phyloP scores from a whole-genome alignment of 129 eudicot genomes.

The Logfia minima region DNA sequence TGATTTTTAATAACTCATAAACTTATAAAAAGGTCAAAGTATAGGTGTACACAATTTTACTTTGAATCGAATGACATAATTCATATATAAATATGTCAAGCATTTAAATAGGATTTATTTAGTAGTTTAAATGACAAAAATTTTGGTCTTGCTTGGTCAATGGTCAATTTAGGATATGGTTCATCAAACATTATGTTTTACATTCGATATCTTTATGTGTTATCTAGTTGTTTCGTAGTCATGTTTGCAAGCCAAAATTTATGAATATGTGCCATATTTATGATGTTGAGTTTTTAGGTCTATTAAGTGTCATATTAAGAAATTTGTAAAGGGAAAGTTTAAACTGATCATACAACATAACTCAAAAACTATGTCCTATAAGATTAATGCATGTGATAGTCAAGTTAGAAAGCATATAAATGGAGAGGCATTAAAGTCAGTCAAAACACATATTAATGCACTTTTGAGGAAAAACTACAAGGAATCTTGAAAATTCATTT shows the following conservation, averaged over 20 bases:
- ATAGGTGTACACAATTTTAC: background rate
- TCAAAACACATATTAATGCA: slow-evolving; percentile 5
- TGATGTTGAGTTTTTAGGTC: too few species aligned
- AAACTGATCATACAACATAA: background rate
- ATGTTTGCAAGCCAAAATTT: too few species aligned
- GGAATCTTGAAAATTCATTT: slow-evolving; percentile 22
- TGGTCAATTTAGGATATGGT: too few species aligned
- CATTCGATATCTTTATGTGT: too few species aligned
- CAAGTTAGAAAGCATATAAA: background rate
- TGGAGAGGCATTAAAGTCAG: background rate
- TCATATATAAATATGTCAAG: too few species aligned
- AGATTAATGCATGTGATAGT: background rate
- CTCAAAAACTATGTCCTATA: background rate
- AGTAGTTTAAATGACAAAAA: too few species aligned
- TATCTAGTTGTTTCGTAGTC: too few species aligned
- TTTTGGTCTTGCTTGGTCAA: too few species aligned
- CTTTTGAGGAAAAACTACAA: background rate
- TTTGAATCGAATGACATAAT: too few species aligned
- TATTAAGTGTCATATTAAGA: too few species aligned
- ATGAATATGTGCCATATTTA: background rate
- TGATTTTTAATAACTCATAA: background rate
- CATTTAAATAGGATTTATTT: too few species aligned
- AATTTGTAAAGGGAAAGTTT: background rate
- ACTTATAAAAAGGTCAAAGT: background rate
- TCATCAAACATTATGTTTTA: too few species aligned